A percentile compares a stretch with the other conserved stretches of the same genome.
Conservation (phyloP, 73 alveolate genomes). For the Effrenium voratum region DNA sequence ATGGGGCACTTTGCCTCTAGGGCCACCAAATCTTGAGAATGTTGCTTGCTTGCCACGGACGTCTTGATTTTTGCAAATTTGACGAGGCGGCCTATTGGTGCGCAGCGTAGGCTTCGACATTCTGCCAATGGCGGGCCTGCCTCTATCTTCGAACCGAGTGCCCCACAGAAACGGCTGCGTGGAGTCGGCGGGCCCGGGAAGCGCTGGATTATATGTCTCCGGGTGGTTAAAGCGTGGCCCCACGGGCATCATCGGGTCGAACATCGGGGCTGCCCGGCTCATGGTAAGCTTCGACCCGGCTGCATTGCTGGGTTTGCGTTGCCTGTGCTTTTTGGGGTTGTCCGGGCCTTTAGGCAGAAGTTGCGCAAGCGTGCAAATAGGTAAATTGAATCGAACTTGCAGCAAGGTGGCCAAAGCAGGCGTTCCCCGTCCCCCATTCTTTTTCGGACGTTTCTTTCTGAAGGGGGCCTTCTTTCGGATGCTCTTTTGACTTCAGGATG, state of each 20-base stretch:
- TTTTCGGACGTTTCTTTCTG: not conserved
- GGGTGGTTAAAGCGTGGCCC: slow-evolving; percentile 97
- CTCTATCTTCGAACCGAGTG: slow-evolving; percentile 45
- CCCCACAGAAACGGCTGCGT: slow-evolving; percentile 67
- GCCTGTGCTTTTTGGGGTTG: too few relatives aligned
- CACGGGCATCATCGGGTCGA: slow-evolving; percentile 95
- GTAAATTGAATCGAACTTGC: not conserved
- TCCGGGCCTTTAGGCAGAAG: too few relatives aligned
- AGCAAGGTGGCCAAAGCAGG: not conserved
- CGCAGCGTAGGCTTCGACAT: slow-evolving; percentile 89
- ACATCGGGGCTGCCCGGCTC: slow-evolving; percentile 92
- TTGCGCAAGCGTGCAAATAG: not conserved
- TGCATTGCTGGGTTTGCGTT: not conserved
- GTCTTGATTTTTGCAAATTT: not conserved
- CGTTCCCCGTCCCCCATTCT: not conserved
- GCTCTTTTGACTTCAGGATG: not conserved
- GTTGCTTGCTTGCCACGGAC: not conserved
- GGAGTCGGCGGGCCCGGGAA: slow-evolving; percentile 19
- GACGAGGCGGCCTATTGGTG: slow-evolving; percentile 59
- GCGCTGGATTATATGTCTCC: slow-evolving; percentile 95
- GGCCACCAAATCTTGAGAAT: not conserved
- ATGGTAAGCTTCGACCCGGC: not conserved
- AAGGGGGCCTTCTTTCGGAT: not conserved
- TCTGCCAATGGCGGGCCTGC: slow-evolving; percentile 47
- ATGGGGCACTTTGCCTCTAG: not conserved